Base-by-base conservation (phyloP, 1,284 basidiomycete genomes). In the Mycena citricolor region DNA sequence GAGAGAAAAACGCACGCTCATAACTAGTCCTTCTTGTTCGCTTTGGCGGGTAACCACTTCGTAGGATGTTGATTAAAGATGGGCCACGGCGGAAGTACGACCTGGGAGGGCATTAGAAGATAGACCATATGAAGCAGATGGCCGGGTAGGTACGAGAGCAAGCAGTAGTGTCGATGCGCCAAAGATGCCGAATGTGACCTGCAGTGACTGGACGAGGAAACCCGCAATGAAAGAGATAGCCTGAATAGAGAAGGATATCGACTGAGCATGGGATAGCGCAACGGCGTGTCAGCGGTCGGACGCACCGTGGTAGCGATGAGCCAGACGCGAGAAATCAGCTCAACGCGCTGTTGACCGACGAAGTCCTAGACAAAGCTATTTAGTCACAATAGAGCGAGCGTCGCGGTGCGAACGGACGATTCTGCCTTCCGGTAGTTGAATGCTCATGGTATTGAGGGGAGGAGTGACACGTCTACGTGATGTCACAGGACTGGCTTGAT, bases 31-130 rank as follows among this genome's bases (percentile, higher is more conserved):
- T 54, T 55, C 50, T 58, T 67, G 55, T 59, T 59, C 34, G 46
- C 35, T n/a, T 39, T 41, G 8, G 58, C 59, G 16, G 79, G 67
- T 28, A 83, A 64, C 85, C 85, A 88, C 52, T 73, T 66, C 34
- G 85, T 77, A 14, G 83, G 77, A 57, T 87, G 70, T 13, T 61
- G 64, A 51, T 82, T 86, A 61, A 74, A 85, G 60, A 74, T 65
- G 0, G 79, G 75, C 86, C 86, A 89, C 10, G 80, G 80, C 0
- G 86, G 85, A 5, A 88, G 52, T n/a, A 81, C 68, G 29, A 71
- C 59, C 86, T 86, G 43, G n/a, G 13, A 28, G 17, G 2, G 20
- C 16, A 41, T 12, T 29, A 8, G 44, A 35, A 43, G 38, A 32
- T 21, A 36, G 25, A 54, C 24, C 41, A 31, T 25, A 21, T 25